Percentiles rank a stretch among this genome's conserved stretches.
Conservation (phyloP, 345 rosid species). For the Aquilaria yunnanensis region DNA sequence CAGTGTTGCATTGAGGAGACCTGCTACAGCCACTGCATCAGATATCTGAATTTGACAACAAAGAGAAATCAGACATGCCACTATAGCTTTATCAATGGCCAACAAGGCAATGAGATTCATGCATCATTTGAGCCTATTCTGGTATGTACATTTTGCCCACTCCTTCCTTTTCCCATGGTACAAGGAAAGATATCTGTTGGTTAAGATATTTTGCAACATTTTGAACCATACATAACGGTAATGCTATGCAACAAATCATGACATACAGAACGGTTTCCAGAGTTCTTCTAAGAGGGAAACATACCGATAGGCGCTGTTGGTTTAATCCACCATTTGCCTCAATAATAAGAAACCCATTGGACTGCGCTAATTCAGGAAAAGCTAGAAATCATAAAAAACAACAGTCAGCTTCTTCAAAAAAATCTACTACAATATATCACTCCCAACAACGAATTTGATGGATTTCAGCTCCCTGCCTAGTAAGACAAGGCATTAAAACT, state of each 20-base stretch:
- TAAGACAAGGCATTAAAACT: not conserved
- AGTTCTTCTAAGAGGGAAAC: constrained; percentile 19
- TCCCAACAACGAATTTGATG: not conserved
- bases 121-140: no score
- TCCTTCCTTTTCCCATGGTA: no score
- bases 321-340: constrained; percentile 98
- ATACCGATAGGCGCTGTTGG: constrained; percentile 96
- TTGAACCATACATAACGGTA: no score
- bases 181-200: no score
- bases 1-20: constrained; percentile 92
- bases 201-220: no score
- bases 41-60: constrained; percentile 53
- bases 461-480: not conserved
- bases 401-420: constrained; percentile 14
- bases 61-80: constrained; percentile 2
- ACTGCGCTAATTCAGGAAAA: constrained; percentile 44
- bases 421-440: constrained; percentile 3
- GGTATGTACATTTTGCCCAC: no score
- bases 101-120: not conserved
- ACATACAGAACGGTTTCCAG: no score
- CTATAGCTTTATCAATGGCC: constrained; percentile 5
- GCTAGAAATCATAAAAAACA: constrained; percentile 21
- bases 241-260: no score
- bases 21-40: constrained; percentile 98
- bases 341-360: constrained; percentile 87